Conservation (phyloP, 148 eudicot genomes). For the Beta vulgaris region DNA sequence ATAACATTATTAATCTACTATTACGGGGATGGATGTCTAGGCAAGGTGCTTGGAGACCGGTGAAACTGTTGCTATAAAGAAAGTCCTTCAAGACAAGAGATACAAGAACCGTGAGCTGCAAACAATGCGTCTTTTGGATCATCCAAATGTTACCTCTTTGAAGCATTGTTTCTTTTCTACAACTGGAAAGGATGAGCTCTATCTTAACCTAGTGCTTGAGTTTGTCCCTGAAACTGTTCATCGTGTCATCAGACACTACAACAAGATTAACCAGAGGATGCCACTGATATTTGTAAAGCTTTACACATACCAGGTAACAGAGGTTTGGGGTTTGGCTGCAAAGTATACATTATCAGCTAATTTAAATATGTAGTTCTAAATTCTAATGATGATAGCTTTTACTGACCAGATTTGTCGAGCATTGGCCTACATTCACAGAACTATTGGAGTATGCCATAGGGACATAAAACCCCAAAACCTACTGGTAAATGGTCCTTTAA, state of each 20-base stretch:
- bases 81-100: slow-evolving; percentile 80
- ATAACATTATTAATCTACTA: not conserved
- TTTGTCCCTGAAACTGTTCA: slow-evolving; percentile 82
- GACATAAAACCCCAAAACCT: slow-evolving; percentile 77
- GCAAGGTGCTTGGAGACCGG: slow-evolving; percentile 79
- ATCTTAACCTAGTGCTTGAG: slow-evolving; percentile 68
- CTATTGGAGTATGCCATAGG: slow-evolving; percentile 67
- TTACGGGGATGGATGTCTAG: slow-evolving; percentile 25
- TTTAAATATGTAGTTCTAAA: not conserved
- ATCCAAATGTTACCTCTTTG: slow-evolving; percentile 66
- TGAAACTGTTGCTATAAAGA: slow-evolving; percentile 73
- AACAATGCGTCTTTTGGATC: slow-evolving; percentile 74
- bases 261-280: slow-evolving; percentile 74
- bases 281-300: slow-evolving; percentile 75
- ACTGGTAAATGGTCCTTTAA: slow-evolving; percentile 34
- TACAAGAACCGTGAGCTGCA: slow-evolving; percentile 87
- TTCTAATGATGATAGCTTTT: not conserved
- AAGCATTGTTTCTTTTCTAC: slow-evolving; percentile 89
- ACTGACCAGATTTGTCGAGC: slow-evolving; percentile 58
- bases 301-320: slow-evolving; percentile 62
- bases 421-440: slow-evolving; percentile 56
- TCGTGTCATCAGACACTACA: slow-evolving; percentile 66
- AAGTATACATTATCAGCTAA: not conserved
- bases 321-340: not conserved
- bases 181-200: slow-evolving; percentile 67